Evolutionary conservation across 768 basidiomycete species (phyloP).

Genomic region (Mycena floridula): DNA sequence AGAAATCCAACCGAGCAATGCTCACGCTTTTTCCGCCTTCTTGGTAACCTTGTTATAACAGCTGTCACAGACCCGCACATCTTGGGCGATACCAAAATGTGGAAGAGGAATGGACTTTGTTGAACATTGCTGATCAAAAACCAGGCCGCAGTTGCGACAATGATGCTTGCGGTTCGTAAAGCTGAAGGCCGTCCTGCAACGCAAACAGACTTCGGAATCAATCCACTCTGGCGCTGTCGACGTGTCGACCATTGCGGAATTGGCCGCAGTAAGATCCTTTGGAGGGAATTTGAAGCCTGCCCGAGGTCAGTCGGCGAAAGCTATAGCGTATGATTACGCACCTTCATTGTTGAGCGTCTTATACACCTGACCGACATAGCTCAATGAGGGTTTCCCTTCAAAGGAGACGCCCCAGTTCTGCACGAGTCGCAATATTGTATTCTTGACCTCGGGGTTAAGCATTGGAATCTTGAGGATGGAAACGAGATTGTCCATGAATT

Average conservation of each 20-base stretch:
- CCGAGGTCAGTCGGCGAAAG: neutral
- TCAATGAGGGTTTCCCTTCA: conserved; percentile 68
- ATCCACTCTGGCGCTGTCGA: conserved; percentile 95
- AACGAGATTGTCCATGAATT: conserved; percentile 91
- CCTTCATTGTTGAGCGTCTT: conserved; percentile 72
- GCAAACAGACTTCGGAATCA: conserved; percentile 90
- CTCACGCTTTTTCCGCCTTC: conserved; percentile 55
- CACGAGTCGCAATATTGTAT: conserved; percentile 66
- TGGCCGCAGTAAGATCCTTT: conserved; percentile 60
- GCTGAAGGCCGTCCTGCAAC: conserved; percentile 85
- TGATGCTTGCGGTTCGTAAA: conserved; percentile 98
- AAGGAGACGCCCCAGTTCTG: conserved; percentile 95
- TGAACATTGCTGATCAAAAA: conserved; percentile 93
- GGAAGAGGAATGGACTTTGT: conserved; percentile 80
- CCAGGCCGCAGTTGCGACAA: conserved; percentile 95
- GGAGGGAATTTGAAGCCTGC: conserved; percentile 83
- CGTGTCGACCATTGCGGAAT: conserved; percentile 85
- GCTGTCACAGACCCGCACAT: conserved; percentile 90
- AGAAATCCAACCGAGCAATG: conserved; percentile 4
- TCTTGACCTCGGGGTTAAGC: conserved; percentile 79
- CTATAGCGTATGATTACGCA: conserved; percentile 21
- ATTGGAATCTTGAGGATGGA: conserved; percentile 77
- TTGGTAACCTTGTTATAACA: conserved; percentile 76
- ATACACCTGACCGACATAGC: conserved; percentile 78
- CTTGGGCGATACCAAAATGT: conserved; percentile 88